Conservation (phyloP, 2,329 filamentous ascomycete genomes). For the Eurotiales sp. region DNA sequence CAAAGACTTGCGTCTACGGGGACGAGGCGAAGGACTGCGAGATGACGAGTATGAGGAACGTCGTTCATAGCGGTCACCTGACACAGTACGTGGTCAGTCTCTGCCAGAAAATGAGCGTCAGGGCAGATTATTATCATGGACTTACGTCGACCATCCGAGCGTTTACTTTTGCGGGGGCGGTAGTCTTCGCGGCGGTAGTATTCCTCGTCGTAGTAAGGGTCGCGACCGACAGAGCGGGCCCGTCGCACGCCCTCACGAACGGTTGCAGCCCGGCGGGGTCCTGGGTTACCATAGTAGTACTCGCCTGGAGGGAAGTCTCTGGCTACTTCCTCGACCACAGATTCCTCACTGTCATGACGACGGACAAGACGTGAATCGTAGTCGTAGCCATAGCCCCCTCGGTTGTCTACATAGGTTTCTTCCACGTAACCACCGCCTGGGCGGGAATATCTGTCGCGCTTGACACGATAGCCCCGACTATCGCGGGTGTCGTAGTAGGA, state of each 20-base stretch:
- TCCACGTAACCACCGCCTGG: constrained; percentile 22
- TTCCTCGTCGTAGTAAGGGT: constrained; percentile 32
- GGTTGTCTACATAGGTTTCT: constrained; percentile 27
- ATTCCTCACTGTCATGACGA: constrained; percentile 66
- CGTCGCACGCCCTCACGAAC: constrained; percentile 34
- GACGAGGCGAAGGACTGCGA: constrained; percentile 37
- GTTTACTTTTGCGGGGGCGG: constrained; percentile 37
- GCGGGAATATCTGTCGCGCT: constrained; percentile 30
- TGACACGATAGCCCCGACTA: constrained; percentile 26
- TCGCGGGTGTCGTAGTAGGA: constrained; percentile 31
- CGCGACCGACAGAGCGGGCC: constrained; percentile 33
- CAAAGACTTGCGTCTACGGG: constrained; percentile 44
- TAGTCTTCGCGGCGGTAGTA: constrained; percentile 38
- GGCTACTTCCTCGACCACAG: constrained; percentile 70
- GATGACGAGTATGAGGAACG: constrained; percentile 34
- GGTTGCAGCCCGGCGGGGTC: constrained; percentile 24
- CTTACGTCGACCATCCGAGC: constrained; percentile 44
- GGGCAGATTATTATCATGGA: constrained; percentile 10
- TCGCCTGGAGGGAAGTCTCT: constrained; percentile 78
- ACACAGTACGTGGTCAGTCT: background rate
- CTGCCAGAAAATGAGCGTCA: background rate
- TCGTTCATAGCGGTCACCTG: constrained; percentile 29
- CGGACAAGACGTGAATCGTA: constrained; percentile 19
- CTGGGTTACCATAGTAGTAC: constrained; percentile 30
- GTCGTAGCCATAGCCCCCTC: constrained; percentile 16